Conservation (phyloP, 2,329 filamentous ascomycete species). For the Neodidymelliopsis sp. region DNA sequence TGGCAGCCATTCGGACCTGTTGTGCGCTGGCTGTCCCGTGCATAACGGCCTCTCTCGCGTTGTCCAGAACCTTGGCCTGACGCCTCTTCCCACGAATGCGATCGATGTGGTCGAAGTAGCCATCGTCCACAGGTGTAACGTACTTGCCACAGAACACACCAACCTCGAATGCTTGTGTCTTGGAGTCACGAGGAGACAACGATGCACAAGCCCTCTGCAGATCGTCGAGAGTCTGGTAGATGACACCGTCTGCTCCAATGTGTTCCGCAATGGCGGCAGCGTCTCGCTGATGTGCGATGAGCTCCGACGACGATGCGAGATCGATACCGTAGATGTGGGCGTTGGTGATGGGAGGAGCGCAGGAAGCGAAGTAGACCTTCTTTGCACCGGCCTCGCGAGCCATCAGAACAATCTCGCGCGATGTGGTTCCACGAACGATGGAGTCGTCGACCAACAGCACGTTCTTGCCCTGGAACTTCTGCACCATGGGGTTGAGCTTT, state of each 20-base stretch:
- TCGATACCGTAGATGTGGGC: constrained; percentile 89
- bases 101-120: constrained; percentile 84
- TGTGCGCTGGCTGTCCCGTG: constrained; percentile 66
- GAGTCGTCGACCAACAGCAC: constrained; percentile 89
- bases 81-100: constrained; percentile 73
- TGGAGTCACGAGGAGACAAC: constrained; percentile 65
- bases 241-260: constrained; percentile 78
- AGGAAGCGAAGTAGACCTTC: constrained; percentile 83
- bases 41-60: constrained; percentile 69
- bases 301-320: constrained; percentile 72
- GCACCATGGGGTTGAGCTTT: constrained; percentile 86
- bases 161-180: constrained; percentile 77
- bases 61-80: constrained; percentile 71
- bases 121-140: constrained; percentile 77
- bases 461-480: constrained; percentile 81
- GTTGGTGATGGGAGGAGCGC: constrained; percentile 81
- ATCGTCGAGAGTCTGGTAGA: constrained; percentile 79
- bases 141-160: constrained; percentile 93
- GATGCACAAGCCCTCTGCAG: constrained; percentile 81
- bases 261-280: constrained; percentile 67
- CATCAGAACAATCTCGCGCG: constrained; percentile 81
- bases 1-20: constrained; percentile 68
- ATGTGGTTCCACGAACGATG: constrained; percentile 87
- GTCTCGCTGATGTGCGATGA: constrained; percentile 74
- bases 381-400: constrained; percentile 82